Evolutionary conservation across 768 basidiomycete genomes (phyloP), one percentile per base, ranked within the genome.

Genomic region (Lentinula guzmanii): DNA sequence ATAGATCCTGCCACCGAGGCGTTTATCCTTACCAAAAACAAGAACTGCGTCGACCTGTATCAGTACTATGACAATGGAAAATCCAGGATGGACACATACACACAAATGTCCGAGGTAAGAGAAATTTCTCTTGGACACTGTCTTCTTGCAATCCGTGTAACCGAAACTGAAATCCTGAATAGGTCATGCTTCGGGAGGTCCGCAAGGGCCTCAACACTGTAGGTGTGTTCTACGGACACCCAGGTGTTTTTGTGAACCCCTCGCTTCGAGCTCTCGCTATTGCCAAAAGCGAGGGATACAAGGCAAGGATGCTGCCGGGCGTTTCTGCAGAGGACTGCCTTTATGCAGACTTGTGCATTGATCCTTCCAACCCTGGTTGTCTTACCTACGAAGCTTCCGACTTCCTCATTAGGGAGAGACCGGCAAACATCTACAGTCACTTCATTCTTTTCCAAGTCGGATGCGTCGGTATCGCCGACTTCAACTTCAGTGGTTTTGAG

Each of bases 341-440:
- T 34, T 59, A 46, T 28, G 58, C 58, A 28, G 58, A 59, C 48
- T 51, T 59, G n/a, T 46, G 48, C 45, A 48, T 59, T n/a, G 58
- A 59, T 42, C 58, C 58, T 50, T 46, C 58, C 28, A 59, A 48
- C 46, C 58, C 48, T n/a, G 58, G 58, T n/a, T 59, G 58, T 46
- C n/a, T 59, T 45, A 59, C 58, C 15, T 59, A 51, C 58, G 58
- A 59, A 37, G 58, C 58, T 24, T 59, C 58, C 21, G 58, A 59
- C n/a, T 59, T 46, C 18, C 58, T 59, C 48, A 51, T 51, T 46
- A 31, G 58, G 13, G 48, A 59, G 24, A 45, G 58, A 15, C 58
- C 58, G n/a, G 24, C 46, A 6, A 59, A 50, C 48, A 34, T 51
- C 9, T 39, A 48, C 58, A 51, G 42, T 28, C 42, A 59, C 46